Base-by-base conservation (phyloP, 352 stramenopile genomes). In the Peronospora tabacina region DNA sequence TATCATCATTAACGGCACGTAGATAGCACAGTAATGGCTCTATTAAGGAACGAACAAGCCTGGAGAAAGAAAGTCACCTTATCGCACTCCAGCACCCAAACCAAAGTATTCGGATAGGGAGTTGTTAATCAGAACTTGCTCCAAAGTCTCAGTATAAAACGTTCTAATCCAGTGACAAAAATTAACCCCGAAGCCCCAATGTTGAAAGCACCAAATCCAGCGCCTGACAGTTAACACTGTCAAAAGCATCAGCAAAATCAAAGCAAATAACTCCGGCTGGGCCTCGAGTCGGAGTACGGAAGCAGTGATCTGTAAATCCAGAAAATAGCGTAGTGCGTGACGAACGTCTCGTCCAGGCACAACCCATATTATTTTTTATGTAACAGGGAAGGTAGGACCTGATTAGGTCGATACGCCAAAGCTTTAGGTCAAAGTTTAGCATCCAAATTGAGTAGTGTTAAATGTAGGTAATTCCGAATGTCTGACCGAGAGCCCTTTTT, bases 231-330 rank as follows among this genome's bases (percentile, higher is more conserved):
- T 44, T 30, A 19, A 44, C 37, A 30, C 7, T 44, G 5, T 28
- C 37, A n/a, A 44, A 44, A 44, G 13, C 37, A 3, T 44, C 30
- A 7, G 37, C 37, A 15, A 44, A 29, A 19, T 44, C 37, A n/a
- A 44, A 9, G 7, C 19, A 44, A 17, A 44, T 32, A 7, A 19
- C 37, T 3, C 37, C 37, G 22, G 19, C 37, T 6, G 37, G 19
- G 15, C 5, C 37, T 15, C 10, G 37, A 2, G 16, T 16, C 2
- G 8, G 2, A 2, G 1, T 30, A 2, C 19, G 37, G 15, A 10
- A 11, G n/a, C 37, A 44, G 10, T 42, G 7, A 15, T 19, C 30
- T 29, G 17, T 3, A 44, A 19, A 8, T 44, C 37, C n/a, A n/a
- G n/a, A 15, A 44, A 44, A 16, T 16, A 15, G n/a, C n/a, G n/a